These are phyloP conservation scores for Trametes pubescens DNA, from an alignment of 1,284 basidiomycete genomes.

Conservation along the genomic window DNA sequence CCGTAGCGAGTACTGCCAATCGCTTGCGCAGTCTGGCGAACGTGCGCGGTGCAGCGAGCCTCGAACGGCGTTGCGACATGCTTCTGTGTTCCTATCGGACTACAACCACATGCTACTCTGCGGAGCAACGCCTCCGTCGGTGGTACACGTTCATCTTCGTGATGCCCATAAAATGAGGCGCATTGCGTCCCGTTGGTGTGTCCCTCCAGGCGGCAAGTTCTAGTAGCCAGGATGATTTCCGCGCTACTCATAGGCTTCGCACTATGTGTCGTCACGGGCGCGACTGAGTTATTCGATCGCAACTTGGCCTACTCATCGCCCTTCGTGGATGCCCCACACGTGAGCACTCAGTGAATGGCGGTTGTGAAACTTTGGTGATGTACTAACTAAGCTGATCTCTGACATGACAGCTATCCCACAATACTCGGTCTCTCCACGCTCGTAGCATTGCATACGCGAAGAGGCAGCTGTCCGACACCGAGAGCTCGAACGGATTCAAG, in stretches of 20 bases:
- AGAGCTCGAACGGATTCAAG: constrained; percentile 48
- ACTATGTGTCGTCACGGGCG: constrained; percentile 32
- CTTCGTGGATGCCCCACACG: constrained; percentile 52
- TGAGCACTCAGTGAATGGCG: constrained; percentile 31
- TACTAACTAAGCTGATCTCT: not conserved
- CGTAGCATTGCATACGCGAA: constrained; percentile 48
- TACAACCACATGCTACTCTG: not conserved
- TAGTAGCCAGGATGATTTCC: constrained; percentile 25
- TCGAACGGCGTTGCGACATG: not conserved
- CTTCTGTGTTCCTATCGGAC: not conserved
- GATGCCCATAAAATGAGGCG: constrained; percentile 8
- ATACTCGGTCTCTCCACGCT: constrained; percentile 50
- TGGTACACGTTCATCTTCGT: constrained; percentile 10
- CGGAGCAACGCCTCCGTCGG: constrained; percentile 1
- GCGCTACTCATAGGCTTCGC: constrained; percentile 11
- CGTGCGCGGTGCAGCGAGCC: constrained; percentile 12
- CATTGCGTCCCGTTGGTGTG: not conserved
- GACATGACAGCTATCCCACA: constrained; percentile 48
- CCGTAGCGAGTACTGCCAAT: constrained; percentile 7
- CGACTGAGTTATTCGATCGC: constrained; percentile 49
- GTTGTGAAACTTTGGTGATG: not conserved
- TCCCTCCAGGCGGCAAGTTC: not conserved
- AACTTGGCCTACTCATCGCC: constrained; percentile 61
- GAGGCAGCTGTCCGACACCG: constrained; percentile 44
- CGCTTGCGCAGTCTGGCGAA: constrained; percentile 4